Evolutionary conservation across 1,284 basidiomycete species (phyloP), one percentile per base, ranked within the genome.

Genomic region (Omphalotus olearius): DNA sequence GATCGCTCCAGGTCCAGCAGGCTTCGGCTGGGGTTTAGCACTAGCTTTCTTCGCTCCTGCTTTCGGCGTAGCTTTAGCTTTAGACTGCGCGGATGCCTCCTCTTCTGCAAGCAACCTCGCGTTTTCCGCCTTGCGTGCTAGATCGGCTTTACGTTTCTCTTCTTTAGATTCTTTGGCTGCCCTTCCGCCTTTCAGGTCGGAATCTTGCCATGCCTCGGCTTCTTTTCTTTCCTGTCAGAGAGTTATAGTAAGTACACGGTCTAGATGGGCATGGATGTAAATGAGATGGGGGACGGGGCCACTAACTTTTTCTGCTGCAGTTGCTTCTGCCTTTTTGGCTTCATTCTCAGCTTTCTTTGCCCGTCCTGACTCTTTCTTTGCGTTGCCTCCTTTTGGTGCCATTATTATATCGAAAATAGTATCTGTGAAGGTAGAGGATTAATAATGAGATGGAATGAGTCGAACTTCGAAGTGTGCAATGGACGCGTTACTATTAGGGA

Each of bases 331-430:
- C 68, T 88, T 88, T 77, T 88, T 82, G 18, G 83, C 78, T 67
- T 93, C 92, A 68, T 93, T 95, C 66, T 96, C 94, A 5, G 92
- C 91, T 71, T 98, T 98, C 69, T 92, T 93, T 1, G 93, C 89
- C 45, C 88, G 70, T 2, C 92, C 92, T 28, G 81, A 70, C 66
- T 94, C 92, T 67, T 94, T 93, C 82, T 94, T 95, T 57, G 89
- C 76, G 75, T 93, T 94, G 61, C 79, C 83, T 62, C 88, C 89
- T 65, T 88, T 91, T 1, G 92, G 91, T 53, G 91, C 69, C 92
- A 93, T 93, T 38, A 53, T 51, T 47, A 7, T 42, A 40, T 30
- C 36, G 3, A 23, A 23, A 23, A 2, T 23, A 23, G 23, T 2
- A 23, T 5, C 5, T 23, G 45, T 20, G 20, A 14, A 14, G 39